Percentiles rank a stretch among this genome's conserved stretches.
Conservation (phyloP, 1,139 yeast species). For the Geotrichum macrosporum region DNA sequence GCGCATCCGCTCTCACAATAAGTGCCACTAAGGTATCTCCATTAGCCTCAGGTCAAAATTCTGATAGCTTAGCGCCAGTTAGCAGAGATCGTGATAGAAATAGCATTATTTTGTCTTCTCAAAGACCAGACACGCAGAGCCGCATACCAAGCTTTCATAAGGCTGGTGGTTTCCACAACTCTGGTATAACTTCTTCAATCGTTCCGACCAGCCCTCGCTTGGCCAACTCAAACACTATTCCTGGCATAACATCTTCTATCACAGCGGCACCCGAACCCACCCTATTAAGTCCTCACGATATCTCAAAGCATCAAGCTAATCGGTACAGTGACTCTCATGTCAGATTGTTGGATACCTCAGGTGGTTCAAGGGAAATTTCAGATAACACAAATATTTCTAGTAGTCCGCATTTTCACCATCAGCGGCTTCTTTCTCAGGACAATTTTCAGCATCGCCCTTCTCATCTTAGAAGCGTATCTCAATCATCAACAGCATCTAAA, state of each 20-base stretch:
- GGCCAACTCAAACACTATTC: neutral
- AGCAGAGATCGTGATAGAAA: slow-evolving; percentile 15
- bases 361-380: neutral
- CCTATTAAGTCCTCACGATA: neutral
- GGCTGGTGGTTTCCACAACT: neutral
- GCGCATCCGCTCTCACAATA: neutral
- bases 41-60: neutral
- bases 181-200: slow-evolving; percentile 9
- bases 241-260: slow-evolving; percentile 1
- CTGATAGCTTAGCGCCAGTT: neutral
- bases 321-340: slow-evolving; percentile 9
- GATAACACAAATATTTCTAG: neutral
- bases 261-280: neutral
- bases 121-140: slow-evolving; percentile 4
- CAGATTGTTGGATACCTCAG: slow-evolving; percentile 1
- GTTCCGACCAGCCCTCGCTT: slow-evolving; percentile 1
- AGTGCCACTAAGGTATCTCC: neutral
- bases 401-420: neutral
- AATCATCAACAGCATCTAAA: slow-evolving; percentile 7
- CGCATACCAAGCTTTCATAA: slow-evolving; percentile 8
- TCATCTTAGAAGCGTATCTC: slow-evolving; percentile 12
- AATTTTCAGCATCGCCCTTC: slow-evolving; percentile 1
- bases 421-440: neutral
- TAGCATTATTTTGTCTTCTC: slow-evolving; percentile 13
- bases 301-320: neutral